phyloP scores from a whole-genome alignment of 2,329 filamentous ascomycete genomes.

The Colletotrichum sp. region DNA sequence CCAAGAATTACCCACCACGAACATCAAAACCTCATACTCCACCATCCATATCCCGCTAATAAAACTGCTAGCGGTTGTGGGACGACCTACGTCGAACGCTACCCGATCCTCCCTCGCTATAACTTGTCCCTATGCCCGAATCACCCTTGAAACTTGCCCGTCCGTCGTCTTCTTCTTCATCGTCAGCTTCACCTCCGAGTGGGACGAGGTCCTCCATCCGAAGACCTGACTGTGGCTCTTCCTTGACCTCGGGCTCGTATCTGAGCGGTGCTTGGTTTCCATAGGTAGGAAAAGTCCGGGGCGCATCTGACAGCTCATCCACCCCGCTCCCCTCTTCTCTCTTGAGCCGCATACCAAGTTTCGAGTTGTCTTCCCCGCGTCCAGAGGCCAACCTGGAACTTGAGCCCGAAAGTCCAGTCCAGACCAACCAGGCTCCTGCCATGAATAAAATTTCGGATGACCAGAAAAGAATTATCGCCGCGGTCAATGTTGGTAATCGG shows the following conservation, averaged over 20 bases:
- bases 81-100: slow-evolving; percentile 36
- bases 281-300: slow-evolving; percentile 49
- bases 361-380: slow-evolving; percentile 5
- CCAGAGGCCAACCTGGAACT: slow-evolving; percentile 23
- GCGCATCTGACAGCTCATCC: slow-evolving; percentile 42
- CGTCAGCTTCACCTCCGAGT: slow-evolving; percentile 48
- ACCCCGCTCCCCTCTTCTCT: slow-evolving; percentile 33
- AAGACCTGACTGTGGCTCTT: slow-evolving; percentile 26
- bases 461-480: slow-evolving; percentile 80
- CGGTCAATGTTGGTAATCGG: slow-evolving; percentile 69
- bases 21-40: neutral
- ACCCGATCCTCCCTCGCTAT: slow-evolving; percentile 40
- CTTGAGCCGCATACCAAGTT: slow-evolving; percentile 19
- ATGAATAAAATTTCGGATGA: slow-evolving; percentile 72
- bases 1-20: neutral
- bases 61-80: slow-evolving; percentile 6
- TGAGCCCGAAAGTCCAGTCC: slow-evolving; percentile 22
- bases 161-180: slow-evolving; percentile 35
- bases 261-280: slow-evolving; percentile 45
- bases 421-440: slow-evolving; percentile 68
- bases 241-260: slow-evolving; percentile 42
- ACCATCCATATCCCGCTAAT: neutral
- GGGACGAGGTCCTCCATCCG: slow-evolving; percentile 38
- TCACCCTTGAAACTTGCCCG: slow-evolving; percentile 38
- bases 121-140: slow-evolving; percentile 61